Evolutionary conservation across 1,284 basidiomycete species (phyloP), one percentile per base, ranked within the genome.

Genomic region (Moesziomyces aphidis): DNA sequence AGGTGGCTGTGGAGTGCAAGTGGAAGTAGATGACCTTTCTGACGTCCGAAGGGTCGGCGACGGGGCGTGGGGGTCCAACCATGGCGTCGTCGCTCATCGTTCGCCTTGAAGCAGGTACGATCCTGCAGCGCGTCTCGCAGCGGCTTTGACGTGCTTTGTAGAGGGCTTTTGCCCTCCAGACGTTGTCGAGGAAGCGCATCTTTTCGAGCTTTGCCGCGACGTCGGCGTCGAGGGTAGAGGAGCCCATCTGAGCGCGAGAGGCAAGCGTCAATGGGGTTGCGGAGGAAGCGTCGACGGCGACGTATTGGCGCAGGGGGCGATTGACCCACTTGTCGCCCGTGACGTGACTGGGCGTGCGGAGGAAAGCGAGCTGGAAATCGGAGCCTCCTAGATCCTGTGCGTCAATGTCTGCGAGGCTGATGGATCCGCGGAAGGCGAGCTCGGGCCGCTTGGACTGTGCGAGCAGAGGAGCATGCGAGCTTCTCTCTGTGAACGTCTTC

Each of bases 361-460:
- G 55, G 13, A 80, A 19, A n/a, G 55, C 92, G 17, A 96, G 81
- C 77, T 95, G 92, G 60, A 97, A 90, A 78, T 96, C 95, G 92
- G 78, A 45, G 4, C 69, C 59, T 23, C 74, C 74, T 8, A 80
- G 71, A 47, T 77, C 79, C n/a, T 61, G 68, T 0, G 90, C 93
- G 4, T 91, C 91, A 15, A 97, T 86, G 73, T 97, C 94, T 8
- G 90, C 89, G 6, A 98, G 87, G 78, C 95, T 92, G 55, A 97
- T 87, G 2, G 93, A 89, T 0, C 96, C 96, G 80, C 93, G 93
- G 86, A 90, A 97, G 31, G 89, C 89, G 87, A 98, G 89, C 11
- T 91, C 92, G 51, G 89, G 91, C 86, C 91, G 93, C 86, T 91
- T 92, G 43, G 87, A 73, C 45, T 57, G 68, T 19, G 61, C 60